Percentiles rank a stretch among this genome's conserved stretches.
These are phyloP conservation scores for Pythium coloratum DNA, from an alignment of 352 stramenopile species.

Conservation along the genomic window DNA sequence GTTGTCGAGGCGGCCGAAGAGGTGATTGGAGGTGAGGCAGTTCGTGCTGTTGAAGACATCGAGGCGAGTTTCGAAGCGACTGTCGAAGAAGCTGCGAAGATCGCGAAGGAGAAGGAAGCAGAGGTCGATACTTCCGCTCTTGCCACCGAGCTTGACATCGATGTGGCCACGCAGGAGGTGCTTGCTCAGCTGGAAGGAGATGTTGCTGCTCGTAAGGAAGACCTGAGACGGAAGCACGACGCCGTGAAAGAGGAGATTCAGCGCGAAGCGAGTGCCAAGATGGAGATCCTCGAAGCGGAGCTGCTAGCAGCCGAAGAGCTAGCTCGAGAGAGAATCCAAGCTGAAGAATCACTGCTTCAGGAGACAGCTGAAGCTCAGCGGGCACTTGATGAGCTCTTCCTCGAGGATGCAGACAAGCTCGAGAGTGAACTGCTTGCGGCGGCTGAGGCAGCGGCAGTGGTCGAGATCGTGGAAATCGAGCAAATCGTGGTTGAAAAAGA, in stretches of 20 bases:
- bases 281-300: conserved; percentile 5
- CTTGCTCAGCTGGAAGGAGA: not conserved
- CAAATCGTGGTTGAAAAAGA: conserved; percentile 12
- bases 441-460: not conserved
- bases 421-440: conserved; percentile 13
- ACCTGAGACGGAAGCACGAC: conserved; percentile 17
- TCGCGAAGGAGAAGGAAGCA: conserved; percentile 1
- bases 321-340: not conserved
- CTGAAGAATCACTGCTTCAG: conserved; percentile 9
- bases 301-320: conserved; percentile 8
- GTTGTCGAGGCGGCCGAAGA: conserved; percentile 12
- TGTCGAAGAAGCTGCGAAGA: not conserved
- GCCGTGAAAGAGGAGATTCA: conserved; percentile 12
- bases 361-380: conserved; percentile 2
- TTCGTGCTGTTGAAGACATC: not conserved
- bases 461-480: conserved; percentile 13
- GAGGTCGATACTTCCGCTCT: not conserved
- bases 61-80: not conserved
- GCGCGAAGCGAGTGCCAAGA: not conserved
- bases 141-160: not conserved
- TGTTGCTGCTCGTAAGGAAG: conserved; percentile 3
- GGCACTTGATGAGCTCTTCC: conserved; percentile 9
- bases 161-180: not conserved
- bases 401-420: conserved; percentile 7
- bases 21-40: not conserved